Evolutionary conservation across 192 early-diverging fungal species (phyloP).

Genomic region (Podochytrium sp.): DNA sequence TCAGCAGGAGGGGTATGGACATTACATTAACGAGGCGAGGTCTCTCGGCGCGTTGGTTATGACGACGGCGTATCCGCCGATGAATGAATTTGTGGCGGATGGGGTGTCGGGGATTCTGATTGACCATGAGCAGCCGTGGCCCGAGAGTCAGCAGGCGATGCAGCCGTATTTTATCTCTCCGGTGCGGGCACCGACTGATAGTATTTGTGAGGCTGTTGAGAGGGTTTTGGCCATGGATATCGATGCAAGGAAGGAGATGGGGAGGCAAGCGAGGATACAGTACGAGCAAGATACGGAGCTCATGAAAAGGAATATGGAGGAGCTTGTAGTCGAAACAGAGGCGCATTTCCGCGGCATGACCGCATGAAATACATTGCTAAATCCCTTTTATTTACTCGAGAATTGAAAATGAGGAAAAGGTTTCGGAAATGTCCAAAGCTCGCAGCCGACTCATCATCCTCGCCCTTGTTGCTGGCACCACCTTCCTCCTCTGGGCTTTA

Average conservation of each 20-base stretch:
- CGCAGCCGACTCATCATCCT: no score
- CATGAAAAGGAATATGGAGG: conserved; percentile 7
- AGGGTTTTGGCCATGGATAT: background rate
- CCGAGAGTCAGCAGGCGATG: background rate
- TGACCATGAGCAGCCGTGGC: background rate
- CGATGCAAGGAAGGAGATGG: conserved; percentile 7
- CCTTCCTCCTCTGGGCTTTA: no score
- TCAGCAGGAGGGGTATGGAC: conserved; percentile 25
- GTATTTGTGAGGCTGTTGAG: background rate
- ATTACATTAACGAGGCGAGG: conserved; percentile 29
- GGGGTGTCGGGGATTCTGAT: background rate
- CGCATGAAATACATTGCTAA: no score
- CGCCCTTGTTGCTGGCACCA: no score
- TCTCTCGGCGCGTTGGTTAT: conserved; percentile 7
- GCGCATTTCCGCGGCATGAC: no score
- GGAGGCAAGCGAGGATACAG: background rate
- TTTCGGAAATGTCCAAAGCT: no score
- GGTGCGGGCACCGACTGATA: background rate
- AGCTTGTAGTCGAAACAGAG: no score
- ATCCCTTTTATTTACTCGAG: no score
- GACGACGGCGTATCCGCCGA: conserved; percentile 13
- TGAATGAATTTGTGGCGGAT: conserved; percentile 28
- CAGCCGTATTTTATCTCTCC: conserved; percentile 1
- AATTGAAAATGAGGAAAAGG: no score
- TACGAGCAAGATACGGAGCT: conserved; percentile 22